Base-by-base conservation (phyloP, 108 stramenopile genomes). In the Nitzschia sp. region DNA sequence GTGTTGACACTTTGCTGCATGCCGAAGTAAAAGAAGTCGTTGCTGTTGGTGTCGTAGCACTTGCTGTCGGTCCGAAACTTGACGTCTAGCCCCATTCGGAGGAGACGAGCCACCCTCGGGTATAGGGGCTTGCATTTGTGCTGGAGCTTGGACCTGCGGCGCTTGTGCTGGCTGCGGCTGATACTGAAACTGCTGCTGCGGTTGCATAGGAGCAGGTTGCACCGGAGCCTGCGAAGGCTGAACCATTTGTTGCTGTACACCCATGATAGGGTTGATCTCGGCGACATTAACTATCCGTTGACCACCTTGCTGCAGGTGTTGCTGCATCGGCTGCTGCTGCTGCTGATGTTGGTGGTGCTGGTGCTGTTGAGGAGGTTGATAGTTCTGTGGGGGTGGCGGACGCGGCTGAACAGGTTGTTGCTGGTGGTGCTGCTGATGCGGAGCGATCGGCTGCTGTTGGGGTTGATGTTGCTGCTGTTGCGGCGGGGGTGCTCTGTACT, bases 21-120 rank as follows among this genome's bases (percentile, higher is more conserved):
- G 99, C 5, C 99, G 92, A 34, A 99, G 70, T 33, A 98, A 80
- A 19, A 99, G 69, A 30, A 99, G 79, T 33, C 98, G 95, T 80
- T 99, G 99, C 80, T 98, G 97, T 85, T 99, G 97, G 80, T 99
- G 99, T 23, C 96, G 91, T 34, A 99, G 77, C 15, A 98, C 96
- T 60, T 97, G 96, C 73, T 97, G 90, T 33, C 91, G 83, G 80
- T 98, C 90, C 35, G 95, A 90, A 31, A 80, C 66, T 55, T 80
- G 85, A 44, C 81, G 66, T 53, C 63, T 34, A 21, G 45, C 16
- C 34, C 73, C 71, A 68, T 70, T 75, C 53, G 41, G 53, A 25
- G 74, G 53, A 63, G 76, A 57, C 23, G 73, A n/a, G 11, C 79
- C 71, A 30, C 79, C 70, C 62, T 36, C 21, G 19, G 73, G 58